phyloP scores from a whole-genome alignment of 306 rosid species.

The Pterocarpus macrocarpus region DNA sequence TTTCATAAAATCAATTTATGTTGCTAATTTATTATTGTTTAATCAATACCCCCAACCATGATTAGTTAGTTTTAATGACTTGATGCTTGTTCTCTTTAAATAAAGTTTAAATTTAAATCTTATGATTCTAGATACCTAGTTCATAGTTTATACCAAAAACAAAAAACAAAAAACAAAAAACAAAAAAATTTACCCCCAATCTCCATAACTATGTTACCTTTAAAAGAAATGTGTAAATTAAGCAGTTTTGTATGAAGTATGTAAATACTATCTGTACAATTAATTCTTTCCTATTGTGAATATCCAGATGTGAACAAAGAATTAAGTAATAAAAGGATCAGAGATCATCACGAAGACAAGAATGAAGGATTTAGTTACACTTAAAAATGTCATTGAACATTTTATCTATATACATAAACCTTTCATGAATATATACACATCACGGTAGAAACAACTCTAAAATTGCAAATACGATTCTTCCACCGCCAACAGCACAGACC shows the following conservation, averaged over 20 bases:
- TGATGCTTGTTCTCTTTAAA: too few relatives aligned
- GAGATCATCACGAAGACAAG: background rate
- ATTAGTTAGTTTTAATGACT: too few relatives aligned
- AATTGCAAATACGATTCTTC: slow-evolving; percentile 1
- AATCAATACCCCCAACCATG: background rate
- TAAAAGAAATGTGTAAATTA: too few relatives aligned
- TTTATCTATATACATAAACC: background rate
- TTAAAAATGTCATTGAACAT: background rate
- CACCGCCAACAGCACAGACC: background rate
- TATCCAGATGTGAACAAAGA: background rate
- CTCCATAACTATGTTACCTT: background rate
- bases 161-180: too few relatives aligned
- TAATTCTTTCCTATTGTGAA: background rate
- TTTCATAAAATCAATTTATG: too few relatives aligned
- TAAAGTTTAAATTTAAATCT: too few relatives aligned
- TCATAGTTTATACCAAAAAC: too few relatives aligned
- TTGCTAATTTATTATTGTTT: background rate
- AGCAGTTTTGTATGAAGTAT: background rate
- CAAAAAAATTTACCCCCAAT: too few relatives aligned
- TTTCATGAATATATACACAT: background rate
- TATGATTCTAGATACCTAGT: too few relatives aligned
- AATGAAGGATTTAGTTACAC: background rate
- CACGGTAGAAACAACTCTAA: too few relatives aligned
- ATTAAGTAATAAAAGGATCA: background rate
- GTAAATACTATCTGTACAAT: background rate